Evolutionary conservation across 1,284 basidiomycete genomes (phyloP).

Genomic region (Tranzscheliella williamsii): DNA sequence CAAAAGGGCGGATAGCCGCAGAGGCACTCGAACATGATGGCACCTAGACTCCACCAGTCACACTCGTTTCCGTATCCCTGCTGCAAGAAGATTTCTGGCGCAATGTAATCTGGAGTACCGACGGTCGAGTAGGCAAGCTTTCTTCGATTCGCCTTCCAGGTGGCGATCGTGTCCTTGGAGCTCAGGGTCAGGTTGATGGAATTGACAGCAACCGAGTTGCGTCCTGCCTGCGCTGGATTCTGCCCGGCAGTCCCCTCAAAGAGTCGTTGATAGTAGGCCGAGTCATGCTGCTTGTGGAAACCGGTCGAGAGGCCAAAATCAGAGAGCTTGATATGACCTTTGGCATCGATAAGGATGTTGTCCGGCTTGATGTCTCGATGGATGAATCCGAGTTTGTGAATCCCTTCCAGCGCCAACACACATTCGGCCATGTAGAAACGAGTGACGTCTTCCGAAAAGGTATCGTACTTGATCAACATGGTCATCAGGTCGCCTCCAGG

Average conservation of each 20-base stretch:
- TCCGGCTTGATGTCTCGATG: conserved; percentile 95
- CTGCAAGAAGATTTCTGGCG: conserved; percentile 96
- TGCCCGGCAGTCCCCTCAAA: conserved; percentile 67
- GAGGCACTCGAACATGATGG: conserved; percentile 98
- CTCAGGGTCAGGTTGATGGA: conserved; percentile 58
- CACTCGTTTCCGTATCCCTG: conserved; percentile 98
- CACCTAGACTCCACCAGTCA: conserved; percentile 86
- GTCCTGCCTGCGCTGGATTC: conserved; percentile 45
- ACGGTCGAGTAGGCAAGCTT: conserved; percentile 98
- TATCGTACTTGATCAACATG: conserved; percentile 99
- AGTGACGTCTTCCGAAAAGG: conserved; percentile 97
- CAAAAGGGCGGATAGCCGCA: conserved; percentile 96
- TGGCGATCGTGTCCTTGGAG: conserved; percentile 65
- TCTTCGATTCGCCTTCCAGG: conserved; percentile 97
- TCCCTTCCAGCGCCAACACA: conserved; percentile 94
- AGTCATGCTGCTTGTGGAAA: conserved; percentile 92
- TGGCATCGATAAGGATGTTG: conserved; percentile 93
- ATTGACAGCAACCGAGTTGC: conserved; percentile 60
- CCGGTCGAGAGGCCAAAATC: conserved; percentile 94
- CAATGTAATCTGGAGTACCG: conserved; percentile 98
- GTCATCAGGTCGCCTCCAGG: conserved; percentile 97
- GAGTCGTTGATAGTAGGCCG: conserved; percentile 89
- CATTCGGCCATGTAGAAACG: conserved; percentile 99
- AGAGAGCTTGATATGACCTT: conserved; percentile 90
- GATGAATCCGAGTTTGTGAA: conserved; percentile 98